Conservation (phyloP, 495 filamentous ascomycete species). For the Lasiosphaeria ovina region DNA sequence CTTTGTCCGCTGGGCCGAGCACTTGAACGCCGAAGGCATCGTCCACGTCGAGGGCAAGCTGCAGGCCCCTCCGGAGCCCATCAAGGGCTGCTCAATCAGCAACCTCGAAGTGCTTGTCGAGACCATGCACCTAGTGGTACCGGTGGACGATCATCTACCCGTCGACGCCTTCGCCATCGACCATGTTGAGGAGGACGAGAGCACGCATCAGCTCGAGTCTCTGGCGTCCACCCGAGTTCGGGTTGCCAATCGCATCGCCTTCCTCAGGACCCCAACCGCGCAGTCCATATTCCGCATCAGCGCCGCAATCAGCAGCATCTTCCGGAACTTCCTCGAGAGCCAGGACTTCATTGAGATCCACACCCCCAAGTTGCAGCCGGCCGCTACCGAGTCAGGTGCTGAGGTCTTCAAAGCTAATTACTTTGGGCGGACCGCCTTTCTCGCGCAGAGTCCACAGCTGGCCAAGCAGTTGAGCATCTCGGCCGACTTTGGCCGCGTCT, state of each 20-base stretch:
- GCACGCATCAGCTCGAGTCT: conserved; percentile 44
- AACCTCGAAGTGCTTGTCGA: conserved; percentile 77
- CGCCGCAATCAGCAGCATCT: conserved; percentile 71
- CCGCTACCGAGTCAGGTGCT: conserved; percentile 88
- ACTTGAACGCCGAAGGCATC: conserved; percentile 74
- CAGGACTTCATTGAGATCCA: conserved; percentile 88
- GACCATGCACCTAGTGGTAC: conserved; percentile 65
- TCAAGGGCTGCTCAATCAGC: conserved; percentile 75
- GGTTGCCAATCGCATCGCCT: conserved; percentile 79
- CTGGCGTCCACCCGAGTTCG: conserved; percentile 46
- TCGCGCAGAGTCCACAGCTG: conserved; percentile 91
- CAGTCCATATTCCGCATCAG: conserved; percentile 86
- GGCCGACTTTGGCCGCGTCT: conserved; percentile 86
- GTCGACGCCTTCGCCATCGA: conserved; percentile 61
- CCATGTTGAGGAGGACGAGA: conserved; percentile 36
- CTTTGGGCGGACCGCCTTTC: conserved; percentile 82
- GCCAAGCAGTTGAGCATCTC: conserved; percentile 95
- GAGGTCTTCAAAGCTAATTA: conserved; percentile 94
- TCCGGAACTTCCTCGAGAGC: conserved; percentile 71
- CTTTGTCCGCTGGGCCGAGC: conserved; percentile 88
- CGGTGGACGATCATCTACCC: conserved; percentile 65
- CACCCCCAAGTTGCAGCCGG: conserved; percentile 86
- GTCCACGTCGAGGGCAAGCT: conserved; percentile 76
- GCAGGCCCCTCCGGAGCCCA: conserved; percentile 68
- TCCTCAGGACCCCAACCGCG: conserved; percentile 78